Percentiles rank a stretch among this genome's conserved stretches.
Evolutionary conservation across 257 asterid species (phyloP).

Genomic region (Lycium barbarum): DNA sequence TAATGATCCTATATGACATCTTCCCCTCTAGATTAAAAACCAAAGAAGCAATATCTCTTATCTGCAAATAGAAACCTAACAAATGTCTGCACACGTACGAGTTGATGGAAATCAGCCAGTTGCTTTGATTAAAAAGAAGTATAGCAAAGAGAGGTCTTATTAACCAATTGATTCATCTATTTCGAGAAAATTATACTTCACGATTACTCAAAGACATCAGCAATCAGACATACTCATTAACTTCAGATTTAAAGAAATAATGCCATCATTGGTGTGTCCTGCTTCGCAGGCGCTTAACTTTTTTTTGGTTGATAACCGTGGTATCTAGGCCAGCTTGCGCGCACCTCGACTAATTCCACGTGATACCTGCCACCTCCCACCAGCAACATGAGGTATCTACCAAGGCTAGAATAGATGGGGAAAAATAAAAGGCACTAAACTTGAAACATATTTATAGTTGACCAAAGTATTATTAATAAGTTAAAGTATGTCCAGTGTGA

Average conservation of each 20-base stretch:
- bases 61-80: not conserved
- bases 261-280: not conserved
- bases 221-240: slow-evolving; percentile 1
- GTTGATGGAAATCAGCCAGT: slow-evolving; percentile 9
- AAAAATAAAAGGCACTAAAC: not conserved
- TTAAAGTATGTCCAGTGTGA: not conserved
- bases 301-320: too few relatives aligned
- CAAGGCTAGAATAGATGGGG: too few relatives aligned
- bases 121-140: not conserved
- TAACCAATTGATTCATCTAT: slow-evolving; percentile 13
- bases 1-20: not conserved
- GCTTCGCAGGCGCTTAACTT: not conserved
- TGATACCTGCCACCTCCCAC: too few relatives aligned
- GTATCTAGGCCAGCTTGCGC: too few relatives aligned
- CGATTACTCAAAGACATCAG: not conserved
- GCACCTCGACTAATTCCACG: too few relatives aligned
- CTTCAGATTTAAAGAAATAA: slow-evolving; percentile 2
- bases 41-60: not conserved
- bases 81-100: not conserved
- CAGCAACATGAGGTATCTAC: too few relatives aligned
- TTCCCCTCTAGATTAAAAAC: not conserved
- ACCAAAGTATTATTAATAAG: not conserved
- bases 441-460: not conserved
- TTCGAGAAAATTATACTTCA: not conserved
- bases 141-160: not conserved